Evolutionary conservation across 768 basidiomycete genomes (phyloP), one percentile per base, ranked within the genome.

Genomic region (Suillus hirtellus): DNA sequence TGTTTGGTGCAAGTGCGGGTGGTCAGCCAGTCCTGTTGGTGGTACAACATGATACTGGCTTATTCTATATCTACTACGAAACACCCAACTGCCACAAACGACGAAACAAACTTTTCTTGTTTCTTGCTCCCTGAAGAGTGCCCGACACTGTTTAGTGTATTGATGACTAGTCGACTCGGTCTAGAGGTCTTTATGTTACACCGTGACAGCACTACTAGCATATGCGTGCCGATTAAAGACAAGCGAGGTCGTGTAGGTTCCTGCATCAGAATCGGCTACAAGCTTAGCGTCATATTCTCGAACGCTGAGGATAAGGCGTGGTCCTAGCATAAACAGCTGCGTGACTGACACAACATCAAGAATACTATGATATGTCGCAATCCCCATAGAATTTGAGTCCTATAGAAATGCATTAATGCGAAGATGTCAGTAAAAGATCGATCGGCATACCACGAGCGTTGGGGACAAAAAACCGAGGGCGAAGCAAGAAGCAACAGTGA

Each of bases 281-380:
- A 38, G 21, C 21, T 40, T 17, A 2, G 37, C 55, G 21, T 10
- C 5, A 17, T 24, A 21, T 56, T 40, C 37, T 56, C 55, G 55
- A 24, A 56, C 15, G 55, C 55, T 24, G 11, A 56, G 37, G 37
- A 56, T 56, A 15, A 56, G 55, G 55, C 55, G 55, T 17, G 55
- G 55, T 40, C 55, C 55, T 15, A 56, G 37, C 14, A 56, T 8
- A 3, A 56, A 56, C 55, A 56, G 38, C 21, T 56, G 55, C 4
- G 11, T 8, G 15, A 56, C 1, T 5, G 21, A 24, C 14, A 38
- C 21, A 24, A 38, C 21, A 38, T 38, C 14, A 24, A 40, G 14
- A 24, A 38, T 9, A 10, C 55, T 24, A 9, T 4, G 21, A 40
- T 38, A 38, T 17, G 10, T 2, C 4, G 5, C 2, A 31, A 17